Percentiles rank a stretch among this genome's conserved stretches.
Evolutionary conservation across 352 stramenopile species (phyloP).

Genomic region (Detonula confervacea): DNA sequence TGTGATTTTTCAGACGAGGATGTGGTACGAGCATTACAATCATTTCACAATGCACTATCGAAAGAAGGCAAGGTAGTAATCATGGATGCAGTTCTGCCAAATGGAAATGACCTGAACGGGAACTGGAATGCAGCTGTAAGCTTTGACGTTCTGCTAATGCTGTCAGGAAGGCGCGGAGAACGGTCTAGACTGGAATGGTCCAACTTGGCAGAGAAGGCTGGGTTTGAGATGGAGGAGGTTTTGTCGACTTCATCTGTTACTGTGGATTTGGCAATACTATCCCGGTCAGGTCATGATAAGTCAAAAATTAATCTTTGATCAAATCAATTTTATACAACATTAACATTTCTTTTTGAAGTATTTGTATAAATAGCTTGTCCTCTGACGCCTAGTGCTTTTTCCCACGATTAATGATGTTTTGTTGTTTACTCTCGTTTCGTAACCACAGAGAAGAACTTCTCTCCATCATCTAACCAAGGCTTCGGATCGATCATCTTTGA

Average conservation of each 20-base stretch:
- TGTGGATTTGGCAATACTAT: slow-evolving; percentile 49
- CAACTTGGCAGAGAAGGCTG: slow-evolving; percentile 36
- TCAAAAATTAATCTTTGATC: too few species aligned
- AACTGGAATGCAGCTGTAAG: slow-evolving; percentile 53
- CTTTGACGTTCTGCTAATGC: slow-evolving; percentile 52
- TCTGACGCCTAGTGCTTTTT: too few species aligned
- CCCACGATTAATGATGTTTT: too few species aligned
- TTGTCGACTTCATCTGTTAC: slow-evolving; percentile 45
- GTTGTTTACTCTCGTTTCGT: slow-evolving; percentile 22
- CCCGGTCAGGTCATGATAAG: slow-evolving; percentile 1
- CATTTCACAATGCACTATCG: slow-evolving; percentile 35
- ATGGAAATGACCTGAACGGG: slow-evolving; percentile 46
- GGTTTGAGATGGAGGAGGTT: slow-evolving; percentile 40
- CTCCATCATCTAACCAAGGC: slow-evolving; percentile 24
- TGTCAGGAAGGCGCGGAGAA: slow-evolving; percentile 37
- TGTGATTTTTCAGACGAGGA: slow-evolving; percentile 54
- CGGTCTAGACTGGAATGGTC: slow-evolving; percentile 45
- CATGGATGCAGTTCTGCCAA: slow-evolving; percentile 51
- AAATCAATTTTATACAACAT: not conserved
- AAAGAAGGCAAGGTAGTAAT: slow-evolving; percentile 42
- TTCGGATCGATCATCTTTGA: slow-evolving; percentile 42
- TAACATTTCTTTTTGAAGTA: too few species aligned
- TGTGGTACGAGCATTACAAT: slow-evolving; percentile 35
- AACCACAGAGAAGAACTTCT: slow-evolving; percentile 45
- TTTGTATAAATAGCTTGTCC: too few species aligned